Evolutionary conservation across 306 rosid species (phyloP).

Genomic region (Fagus crenata): DNA sequence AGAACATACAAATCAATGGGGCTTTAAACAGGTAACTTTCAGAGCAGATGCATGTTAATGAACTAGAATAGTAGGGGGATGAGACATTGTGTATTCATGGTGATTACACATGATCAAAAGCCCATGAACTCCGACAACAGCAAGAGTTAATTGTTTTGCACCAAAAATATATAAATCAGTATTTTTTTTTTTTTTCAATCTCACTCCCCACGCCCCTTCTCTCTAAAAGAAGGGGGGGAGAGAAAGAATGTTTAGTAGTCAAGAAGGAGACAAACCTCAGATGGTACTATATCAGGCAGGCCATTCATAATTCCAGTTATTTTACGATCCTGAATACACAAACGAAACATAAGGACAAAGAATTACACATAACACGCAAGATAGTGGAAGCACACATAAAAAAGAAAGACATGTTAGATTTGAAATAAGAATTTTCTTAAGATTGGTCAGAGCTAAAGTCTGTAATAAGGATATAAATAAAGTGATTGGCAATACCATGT

Average conservation of each 20-base stretch:
- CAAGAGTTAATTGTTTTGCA: neutral
- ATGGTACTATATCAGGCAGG: conserved; percentile 25
- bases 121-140: conserved; percentile 8
- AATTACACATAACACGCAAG: neutral
- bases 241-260: conserved; percentile 6
- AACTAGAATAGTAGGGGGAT: neutral
- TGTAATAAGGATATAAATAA: neutral
- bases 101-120: neutral
- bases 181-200: neutral
- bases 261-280: conserved; percentile 38
- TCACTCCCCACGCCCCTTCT: neutral
- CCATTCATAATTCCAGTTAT: conserved; percentile 53
- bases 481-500: too few relatives aligned
- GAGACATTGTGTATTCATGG: neutral
- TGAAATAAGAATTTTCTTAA: neutral
- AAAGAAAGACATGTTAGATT: neutral
- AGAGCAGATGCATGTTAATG: neutral
- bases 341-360: neutral
- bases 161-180: neutral
- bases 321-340: conserved; percentile 47
- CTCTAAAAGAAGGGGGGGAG: neutral
- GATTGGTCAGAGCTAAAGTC: neutral
- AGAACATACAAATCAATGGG: neutral
- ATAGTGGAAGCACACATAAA: neutral
- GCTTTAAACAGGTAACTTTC: neutral